phyloP scores from a whole-genome alignment of 371 early-diverging fungal genomes.

The Lichtheimia corymbifera region DNA sequence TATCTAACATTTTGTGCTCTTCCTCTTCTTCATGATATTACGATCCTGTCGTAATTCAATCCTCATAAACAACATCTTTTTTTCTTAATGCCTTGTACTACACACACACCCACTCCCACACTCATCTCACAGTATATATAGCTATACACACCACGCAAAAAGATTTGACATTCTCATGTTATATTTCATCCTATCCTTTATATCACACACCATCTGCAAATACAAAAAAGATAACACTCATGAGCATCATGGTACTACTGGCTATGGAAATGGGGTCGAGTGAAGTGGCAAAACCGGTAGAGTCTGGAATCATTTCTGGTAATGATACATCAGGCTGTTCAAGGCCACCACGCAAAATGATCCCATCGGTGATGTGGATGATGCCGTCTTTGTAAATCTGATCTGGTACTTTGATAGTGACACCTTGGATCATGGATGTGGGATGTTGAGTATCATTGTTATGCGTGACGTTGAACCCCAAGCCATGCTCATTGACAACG shows the following conservation, averaged over 20 bases:
- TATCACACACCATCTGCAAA: no score
- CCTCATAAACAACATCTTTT: no score
- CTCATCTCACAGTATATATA: no score
- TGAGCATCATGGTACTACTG: not conserved
- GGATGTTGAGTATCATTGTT: not conserved
- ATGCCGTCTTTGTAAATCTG: conserved; percentile 10
- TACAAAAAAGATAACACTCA: no score
- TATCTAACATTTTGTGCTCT: conserved; percentile 23
- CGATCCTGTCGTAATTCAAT: no score
- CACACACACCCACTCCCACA: no score
- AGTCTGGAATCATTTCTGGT: conserved; percentile 27
- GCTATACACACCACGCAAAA: no score
- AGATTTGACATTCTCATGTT: no score
- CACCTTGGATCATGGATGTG: conserved; percentile 1
- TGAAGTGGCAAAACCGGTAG: not conserved
- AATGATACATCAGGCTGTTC: conserved; percentile 43
- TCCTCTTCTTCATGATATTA: not conserved
- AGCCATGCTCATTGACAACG: conserved; percentile 4
- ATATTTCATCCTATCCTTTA: no score
- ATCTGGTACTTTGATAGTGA: conserved; percentile 2
- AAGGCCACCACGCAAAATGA: conserved; percentile 31
- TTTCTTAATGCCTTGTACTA: no score
- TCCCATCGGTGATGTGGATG: conserved; percentile 10
- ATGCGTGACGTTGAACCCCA: conserved; percentile 5
- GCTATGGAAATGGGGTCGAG: not conserved